Evolutionary conservation across 495 filamentous ascomycete genomes (phyloP).

Genomic region (Margaritispora aquatica): DNA sequence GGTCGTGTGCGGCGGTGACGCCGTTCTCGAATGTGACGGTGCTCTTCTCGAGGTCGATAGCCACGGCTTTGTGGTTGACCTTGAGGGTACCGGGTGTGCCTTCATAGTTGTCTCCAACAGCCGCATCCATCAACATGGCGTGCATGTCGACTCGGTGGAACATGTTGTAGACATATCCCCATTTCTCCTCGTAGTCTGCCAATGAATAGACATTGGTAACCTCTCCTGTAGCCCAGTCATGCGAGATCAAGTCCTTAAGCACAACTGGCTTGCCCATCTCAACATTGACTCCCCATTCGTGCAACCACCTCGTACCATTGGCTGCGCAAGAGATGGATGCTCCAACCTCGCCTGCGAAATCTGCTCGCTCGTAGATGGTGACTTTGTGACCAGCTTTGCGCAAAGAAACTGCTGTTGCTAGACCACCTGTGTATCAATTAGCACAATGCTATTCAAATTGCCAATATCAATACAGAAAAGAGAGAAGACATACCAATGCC

Average conservation of each 20-base stretch:
- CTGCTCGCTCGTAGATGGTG: conserved; percentile 47
- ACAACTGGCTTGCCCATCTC: conserved; percentile 28
- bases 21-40: conserved; percentile 46
- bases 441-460: too few species aligned
- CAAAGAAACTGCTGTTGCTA: conserved; percentile 50
- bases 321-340: conserved; percentile 54
- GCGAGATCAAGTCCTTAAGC: conserved; percentile 32
- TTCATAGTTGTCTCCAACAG: conserved; percentile 35
- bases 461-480: not conserved
- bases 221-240: conserved; percentile 35
- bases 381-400: conserved; percentile 48
- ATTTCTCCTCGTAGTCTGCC: conserved; percentile 38
- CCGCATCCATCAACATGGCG: conserved; percentile 43
- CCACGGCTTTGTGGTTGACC: conserved; percentile 45
- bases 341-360: conserved; percentile 46
- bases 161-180: conserved; percentile 47
- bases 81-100: conserved; percentile 35
- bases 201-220: conserved; percentile 30
- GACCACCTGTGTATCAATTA: conserved; percentile 31
- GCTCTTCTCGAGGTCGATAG: conserved; percentile 47
- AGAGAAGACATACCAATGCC: conserved; percentile 11
- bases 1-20: conserved; percentile 41
- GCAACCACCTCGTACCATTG: conserved; percentile 46
- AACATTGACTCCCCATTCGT: conserved; percentile 34
- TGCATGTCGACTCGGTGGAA: conserved; percentile 53